These are phyloP conservation scores for Aspergillus nomiae DNA, from an alignment of 2,329 filamentous ascomycete species.

Conservation along the genomic window DNA sequence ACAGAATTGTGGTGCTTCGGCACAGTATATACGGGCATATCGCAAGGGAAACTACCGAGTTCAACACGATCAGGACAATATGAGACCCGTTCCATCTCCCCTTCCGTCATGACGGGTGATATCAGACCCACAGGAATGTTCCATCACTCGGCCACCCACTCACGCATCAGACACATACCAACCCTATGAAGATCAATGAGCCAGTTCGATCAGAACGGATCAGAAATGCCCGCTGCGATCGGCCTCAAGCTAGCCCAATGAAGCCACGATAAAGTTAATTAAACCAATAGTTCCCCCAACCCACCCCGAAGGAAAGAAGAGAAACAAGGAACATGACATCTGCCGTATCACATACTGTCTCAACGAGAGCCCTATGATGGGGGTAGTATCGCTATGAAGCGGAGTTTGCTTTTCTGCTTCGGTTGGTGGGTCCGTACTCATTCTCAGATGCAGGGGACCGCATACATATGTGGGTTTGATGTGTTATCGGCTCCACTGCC, in stretches of 20 bases:
- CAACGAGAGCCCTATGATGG: background rate
- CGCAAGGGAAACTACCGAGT: background rate
- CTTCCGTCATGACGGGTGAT: background rate
- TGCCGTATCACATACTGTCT: slow-evolving; percentile 1
- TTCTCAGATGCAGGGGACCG: slow-evolving; percentile 9
- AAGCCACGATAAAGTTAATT: background rate
- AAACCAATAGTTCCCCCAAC: background rate
- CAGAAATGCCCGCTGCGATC: background rate
- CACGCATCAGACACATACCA: background rate
- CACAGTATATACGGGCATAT: background rate
- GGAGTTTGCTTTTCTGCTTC: background rate
- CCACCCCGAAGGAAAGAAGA: background rate
- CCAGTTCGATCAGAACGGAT: background rate
- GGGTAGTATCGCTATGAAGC: background rate
- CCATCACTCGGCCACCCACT: background rate
- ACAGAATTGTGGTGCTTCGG: background rate
- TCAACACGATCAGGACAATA: background rate
- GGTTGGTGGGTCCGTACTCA: background rate
- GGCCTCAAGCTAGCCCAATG: background rate
- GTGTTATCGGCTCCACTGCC: slow-evolving; percentile 11
- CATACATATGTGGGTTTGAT: slow-evolving; percentile 7
- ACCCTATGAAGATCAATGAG: background rate
- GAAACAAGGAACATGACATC: background rate
- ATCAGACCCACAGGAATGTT: background rate
- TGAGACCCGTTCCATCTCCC: background rate